Percentiles rank a stretch among this genome's conserved stretches.
phyloP scores from a whole-genome alignment of 257 asterid species.

The Paraleonurus japonicus region DNA sequence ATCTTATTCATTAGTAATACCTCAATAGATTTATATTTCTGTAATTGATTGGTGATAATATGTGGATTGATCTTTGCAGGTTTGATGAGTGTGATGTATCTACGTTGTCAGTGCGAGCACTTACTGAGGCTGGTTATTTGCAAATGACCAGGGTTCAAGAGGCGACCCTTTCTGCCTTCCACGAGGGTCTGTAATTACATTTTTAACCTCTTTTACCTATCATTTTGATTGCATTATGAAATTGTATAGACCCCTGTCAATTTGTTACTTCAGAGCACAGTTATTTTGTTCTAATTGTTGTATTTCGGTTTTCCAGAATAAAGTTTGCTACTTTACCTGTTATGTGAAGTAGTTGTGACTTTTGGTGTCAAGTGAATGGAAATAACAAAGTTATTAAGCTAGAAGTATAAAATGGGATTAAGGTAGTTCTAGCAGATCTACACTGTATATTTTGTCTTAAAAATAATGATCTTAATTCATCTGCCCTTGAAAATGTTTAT shows the following conservation, averaged over 20 bases:
- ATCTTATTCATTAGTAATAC: neutral
- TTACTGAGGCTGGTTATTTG: slow-evolving; percentile 77
- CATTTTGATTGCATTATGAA: neutral
- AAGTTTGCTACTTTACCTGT: neutral
- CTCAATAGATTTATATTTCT: slow-evolving; percentile 2
- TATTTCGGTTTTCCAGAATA: neutral
- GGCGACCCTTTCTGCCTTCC: slow-evolving; percentile 72
- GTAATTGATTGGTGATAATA: slow-evolving; percentile 24
- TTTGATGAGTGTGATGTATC: slow-evolving; percentile 84
- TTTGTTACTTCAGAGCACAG: neutral
- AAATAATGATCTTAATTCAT: neutral
- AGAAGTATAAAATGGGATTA: neutral
- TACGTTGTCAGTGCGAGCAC: slow-evolving; percentile 69
- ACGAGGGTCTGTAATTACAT: slow-evolving; percentile 53
- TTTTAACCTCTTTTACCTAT: neutral
- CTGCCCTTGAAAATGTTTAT: neutral
- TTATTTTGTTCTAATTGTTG: neutral
- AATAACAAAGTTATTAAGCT: neutral
- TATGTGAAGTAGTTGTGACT: neutral
- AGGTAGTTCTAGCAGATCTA: neutral
- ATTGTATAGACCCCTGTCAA: neutral
- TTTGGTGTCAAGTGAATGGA: neutral
- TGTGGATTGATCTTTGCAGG: slow-evolving; percentile 47
- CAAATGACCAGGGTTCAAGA: slow-evolving; percentile 94
- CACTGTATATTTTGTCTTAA: neutral